Base-by-base conservation (phyloP, 768 basidiomycete species). In the Boletus pseudo-olivaceus region DNA sequence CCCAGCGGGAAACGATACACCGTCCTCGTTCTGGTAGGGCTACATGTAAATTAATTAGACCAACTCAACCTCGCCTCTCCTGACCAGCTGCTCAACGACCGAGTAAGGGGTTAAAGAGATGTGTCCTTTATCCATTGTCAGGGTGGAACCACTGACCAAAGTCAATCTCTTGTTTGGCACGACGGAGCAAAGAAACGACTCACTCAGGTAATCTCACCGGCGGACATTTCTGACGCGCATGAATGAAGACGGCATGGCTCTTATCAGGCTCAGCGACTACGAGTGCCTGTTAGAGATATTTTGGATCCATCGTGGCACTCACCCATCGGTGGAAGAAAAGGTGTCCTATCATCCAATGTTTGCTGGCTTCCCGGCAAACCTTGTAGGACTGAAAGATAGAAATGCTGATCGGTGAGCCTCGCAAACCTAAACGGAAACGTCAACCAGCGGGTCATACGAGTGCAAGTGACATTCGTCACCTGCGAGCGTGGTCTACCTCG, bases 241-340 rank as follows among this genome's bases (percentile, higher is more conserved):
- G 88, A 3, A 89, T 84, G 64, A 96, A 90, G 0, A 97, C 91
- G 0, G 91, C 85, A 0, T 78, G 77, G 3, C 82, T 76, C 65
- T 82, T 85, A 62, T 94, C 87, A 10, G 94, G 93, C 62, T 83
- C 77, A 0, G 86, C 77, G 14, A 93, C 94, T 97, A 67, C 52
- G 4, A 45, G 48, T 26, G n/a, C 19, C 35, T 55, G 53, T 54
- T 17, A 58, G 61, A 45, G 38, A 49, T 29, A 12, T 47, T 20
- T 39, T 19, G 33, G 29, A 10, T 11, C 8, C 20, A 45, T 19
- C 11, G 37, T 12, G 27, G 65, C 20, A 74, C 83, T 49, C 68
- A 85, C 81, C 79, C 90, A 87, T 95, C n/a, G 79, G 81, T 44
- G 82, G 88, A 59, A 86, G 79, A 63, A 88, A 86, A 10, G 82